Evolutionary conservation across 2,329 filamentous ascomycete genomes (phyloP), one percentile per base, ranked within the genome.

Genomic region (Epichloe coenophiala): DNA sequence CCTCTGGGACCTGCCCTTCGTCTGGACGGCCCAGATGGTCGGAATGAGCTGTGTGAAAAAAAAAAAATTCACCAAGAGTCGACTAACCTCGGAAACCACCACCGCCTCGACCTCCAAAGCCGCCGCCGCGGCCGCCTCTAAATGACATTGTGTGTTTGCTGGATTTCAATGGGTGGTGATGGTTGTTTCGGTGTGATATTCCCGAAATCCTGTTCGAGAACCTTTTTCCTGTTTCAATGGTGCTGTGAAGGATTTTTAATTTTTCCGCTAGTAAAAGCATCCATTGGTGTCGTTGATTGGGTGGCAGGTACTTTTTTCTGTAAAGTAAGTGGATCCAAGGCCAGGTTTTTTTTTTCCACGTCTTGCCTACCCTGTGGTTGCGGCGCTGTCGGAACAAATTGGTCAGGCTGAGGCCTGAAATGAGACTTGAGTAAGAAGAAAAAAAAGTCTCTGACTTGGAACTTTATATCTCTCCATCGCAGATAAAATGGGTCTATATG

Each of bases 91-190:
- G 43, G 35, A 55, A 57, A 21, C 55, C 55, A n/a, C 53, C 51
- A 31, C 56, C 52, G 17, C 52, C 55, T 45, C 55, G 53, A 43
- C 53, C 51, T 46, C 56, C 54, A 50, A 53, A 53, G 53, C 55
- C 56, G 45, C 54, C 54, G 36, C 56, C 53, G 44, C 55, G 54
- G 45, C 54, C 52, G 37, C 56, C 56, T 57, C 56, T 49, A 36
- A 56, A 57, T 38, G 56, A 57, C 56, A 57, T 57, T 38, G 47
- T 53, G 41, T 44, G 19, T 31, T 40, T 45, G 47, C n/a, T 47
- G 37, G 15, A 15, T 2, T 39, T 12, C 7, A 11, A 39, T 44
- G 21, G 39, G 17, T 23, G 45, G 15, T 42, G 39, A 15, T 38
- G 27, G 31, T 52, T 51, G 51, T 23, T 40, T 36, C 35, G 45